Conservation (phyloP, 768 basidiomycete species). For the Nevesoporus exiguus region DNA sequence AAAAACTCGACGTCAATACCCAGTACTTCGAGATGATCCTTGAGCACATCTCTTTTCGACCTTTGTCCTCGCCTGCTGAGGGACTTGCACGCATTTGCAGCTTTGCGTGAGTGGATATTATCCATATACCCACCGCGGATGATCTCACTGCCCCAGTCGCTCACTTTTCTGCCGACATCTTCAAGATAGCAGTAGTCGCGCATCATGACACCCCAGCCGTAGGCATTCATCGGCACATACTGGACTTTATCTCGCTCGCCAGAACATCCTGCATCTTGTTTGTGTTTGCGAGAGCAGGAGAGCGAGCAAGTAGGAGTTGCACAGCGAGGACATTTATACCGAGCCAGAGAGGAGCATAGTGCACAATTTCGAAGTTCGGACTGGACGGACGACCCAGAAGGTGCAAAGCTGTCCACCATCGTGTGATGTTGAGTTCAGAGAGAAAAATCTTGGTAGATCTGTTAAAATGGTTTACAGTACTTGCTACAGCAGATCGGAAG, state of each 20-base stretch:
- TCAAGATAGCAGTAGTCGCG: conserved; percentile 87
- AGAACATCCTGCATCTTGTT: conserved; percentile 54
- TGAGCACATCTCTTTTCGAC: conserved; percentile 63
- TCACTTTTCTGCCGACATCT: conserved; percentile 72
- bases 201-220: conserved; percentile 85
- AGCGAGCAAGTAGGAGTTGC: conserved; percentile 68
- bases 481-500: background rate
- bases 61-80: conserved; percentile 29
- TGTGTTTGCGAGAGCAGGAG: conserved; percentile 67
- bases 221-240: conserved; percentile 80
- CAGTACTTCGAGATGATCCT: conserved; percentile 59
- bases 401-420: conserved; percentile 8
- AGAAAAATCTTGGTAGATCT: background rate
- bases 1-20: conserved; percentile 77
- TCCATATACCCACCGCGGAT: conserved; percentile 52
- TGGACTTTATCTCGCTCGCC: conserved; percentile 71
- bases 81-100: conserved; percentile 15
- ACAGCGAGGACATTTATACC: conserved; percentile 82
- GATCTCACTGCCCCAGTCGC: conserved; percentile 71
- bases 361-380: conserved; percentile 39
- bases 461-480: too few relatives aligned
- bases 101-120: conserved; percentile 18
- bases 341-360: conserved; percentile 49
- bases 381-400: conserved; percentile 15
- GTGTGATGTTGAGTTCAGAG: background rate